phyloP scores from a whole-genome alignment of 148 eudicot species.

The Vaccinium corymbosum region DNA sequence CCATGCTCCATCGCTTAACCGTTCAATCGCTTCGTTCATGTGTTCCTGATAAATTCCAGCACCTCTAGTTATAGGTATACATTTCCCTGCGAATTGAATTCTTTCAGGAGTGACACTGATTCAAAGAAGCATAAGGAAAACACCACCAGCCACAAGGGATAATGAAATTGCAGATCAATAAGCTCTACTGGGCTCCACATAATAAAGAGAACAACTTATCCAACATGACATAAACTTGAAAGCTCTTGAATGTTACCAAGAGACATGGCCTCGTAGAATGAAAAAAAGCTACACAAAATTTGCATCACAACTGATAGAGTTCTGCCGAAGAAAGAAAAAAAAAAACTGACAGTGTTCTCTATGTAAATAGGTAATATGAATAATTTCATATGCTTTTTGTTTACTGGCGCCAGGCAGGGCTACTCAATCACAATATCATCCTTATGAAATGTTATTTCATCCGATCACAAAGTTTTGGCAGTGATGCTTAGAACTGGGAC shows the following conservation, averaged over 20 bases:
- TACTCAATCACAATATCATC: not conserved
- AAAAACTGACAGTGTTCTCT: not conserved
- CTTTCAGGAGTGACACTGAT: constrained; percentile 26
- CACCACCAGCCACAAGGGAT: not conserved
- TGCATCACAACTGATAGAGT: not conserved
- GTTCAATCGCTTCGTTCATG: constrained; percentile 96
- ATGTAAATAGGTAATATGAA: not conserved
- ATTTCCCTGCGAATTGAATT: constrained; percentile 70
- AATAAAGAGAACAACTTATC: not conserved
- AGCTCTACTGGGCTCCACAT: not conserved
- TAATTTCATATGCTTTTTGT: not conserved
- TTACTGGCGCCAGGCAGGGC: not conserved
- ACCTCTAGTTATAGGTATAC: constrained; percentile 92
- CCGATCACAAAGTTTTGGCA: not conserved
- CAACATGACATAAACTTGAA: constrained; percentile 4
- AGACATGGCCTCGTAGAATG: not conserved
- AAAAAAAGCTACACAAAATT: not conserved
- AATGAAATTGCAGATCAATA: not conserved
- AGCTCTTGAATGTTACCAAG: not conserved
- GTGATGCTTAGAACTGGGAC: not conserved
- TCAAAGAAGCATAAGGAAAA: not conserved
- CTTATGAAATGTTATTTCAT: not conserved
- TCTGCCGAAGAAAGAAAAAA: no score
- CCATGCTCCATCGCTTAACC: constrained; percentile 80
- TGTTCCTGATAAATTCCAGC: constrained; percentile 93